Percentiles rank a stretch among this genome's conserved stretches.
These are phyloP conservation scores for Xerocomellus chrysenteron DNA, from an alignment of 768 basidiomycete genomes.

Conservation along the genomic window DNA sequence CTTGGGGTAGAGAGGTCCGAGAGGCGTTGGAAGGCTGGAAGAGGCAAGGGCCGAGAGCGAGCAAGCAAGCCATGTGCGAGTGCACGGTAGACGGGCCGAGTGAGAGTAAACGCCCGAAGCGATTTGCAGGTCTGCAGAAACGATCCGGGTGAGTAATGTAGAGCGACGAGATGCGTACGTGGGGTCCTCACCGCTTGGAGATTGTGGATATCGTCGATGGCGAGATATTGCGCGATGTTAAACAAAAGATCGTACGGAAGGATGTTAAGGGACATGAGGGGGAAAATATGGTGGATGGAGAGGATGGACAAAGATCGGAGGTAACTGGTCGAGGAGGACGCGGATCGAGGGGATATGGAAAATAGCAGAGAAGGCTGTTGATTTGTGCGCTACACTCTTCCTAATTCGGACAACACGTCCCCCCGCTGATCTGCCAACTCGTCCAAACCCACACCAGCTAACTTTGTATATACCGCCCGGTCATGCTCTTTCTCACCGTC, in stretches of 20 bases:
- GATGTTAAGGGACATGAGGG: constrained; percentile 35
- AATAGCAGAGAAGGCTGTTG: constrained; percentile 4
- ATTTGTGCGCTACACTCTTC: constrained; percentile 7
- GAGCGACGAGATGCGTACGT: not conserved
- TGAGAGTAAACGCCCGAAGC: constrained; percentile 58
- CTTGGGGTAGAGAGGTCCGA: constrained; percentile 61
- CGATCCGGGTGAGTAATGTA: not conserved
- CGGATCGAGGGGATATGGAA: constrained; percentile 19
- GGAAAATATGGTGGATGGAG: not conserved
- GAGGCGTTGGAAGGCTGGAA: constrained; percentile 68
- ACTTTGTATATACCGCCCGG: not conserved
- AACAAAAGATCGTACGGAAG: constrained; percentile 72
- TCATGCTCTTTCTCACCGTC: not conserved
- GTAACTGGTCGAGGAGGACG: not conserved
- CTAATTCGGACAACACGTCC: constrained; percentile 9
- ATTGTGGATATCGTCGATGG: constrained; percentile 57
- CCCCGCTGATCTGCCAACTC: not conserved
- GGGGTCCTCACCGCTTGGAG: constrained; percentile 55
- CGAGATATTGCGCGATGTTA: constrained; percentile 62
- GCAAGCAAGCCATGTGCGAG: constrained; percentile 61
- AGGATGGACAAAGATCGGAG: constrained; percentile 7
- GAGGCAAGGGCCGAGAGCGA: constrained; percentile 65
- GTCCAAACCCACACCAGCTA: not conserved
- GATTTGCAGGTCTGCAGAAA: constrained; percentile 56
- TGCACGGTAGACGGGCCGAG: constrained; percentile 66